phyloP scores from a whole-genome alignment of 1,284 basidiomycete genomes.

The Sanghuangporus weigelae region DNA sequence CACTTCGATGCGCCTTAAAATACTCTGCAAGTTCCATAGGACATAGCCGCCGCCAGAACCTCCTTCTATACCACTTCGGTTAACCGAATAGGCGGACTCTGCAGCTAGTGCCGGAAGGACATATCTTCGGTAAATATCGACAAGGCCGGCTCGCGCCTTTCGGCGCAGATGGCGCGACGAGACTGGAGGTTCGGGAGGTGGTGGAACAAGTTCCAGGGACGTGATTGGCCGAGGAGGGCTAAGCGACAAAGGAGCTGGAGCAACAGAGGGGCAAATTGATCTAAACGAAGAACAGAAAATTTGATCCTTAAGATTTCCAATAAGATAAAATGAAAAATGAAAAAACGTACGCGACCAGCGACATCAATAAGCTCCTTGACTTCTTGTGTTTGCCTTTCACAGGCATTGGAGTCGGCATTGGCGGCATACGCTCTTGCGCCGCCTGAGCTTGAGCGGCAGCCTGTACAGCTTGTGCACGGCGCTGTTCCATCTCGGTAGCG shows the following conservation, averaged over 20 bases:
- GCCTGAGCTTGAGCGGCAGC: conserved; percentile 18
- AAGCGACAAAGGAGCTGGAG: conserved; percentile 24
- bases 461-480: conserved; percentile 25
- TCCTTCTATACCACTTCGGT: conserved; percentile 24
- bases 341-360: conserved; percentile 53
- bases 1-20: conserved; percentile 43
- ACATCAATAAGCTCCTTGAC: conserved; percentile 60
- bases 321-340: neutral
- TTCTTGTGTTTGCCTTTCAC: conserved; percentile 39
- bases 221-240: conserved; percentile 17
- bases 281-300: conserved; percentile 23
- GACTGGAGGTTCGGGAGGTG: conserved; percentile 10
- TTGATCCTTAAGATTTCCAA: neutral
- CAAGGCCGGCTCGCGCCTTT: conserved; percentile 66
- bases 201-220: neutral
- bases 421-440: conserved; percentile 7
- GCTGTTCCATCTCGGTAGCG: conserved; percentile 34
- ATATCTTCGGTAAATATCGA: conserved; percentile 69
- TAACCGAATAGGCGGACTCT: neutral
- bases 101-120: conserved; percentile 43
- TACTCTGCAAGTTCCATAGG: conserved; percentile 50
- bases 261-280: conserved; percentile 32
- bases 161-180: conserved; percentile 42
- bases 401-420: conserved; percentile 8
- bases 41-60: conserved; percentile 39